Percentiles rank a stretch among this genome's conserved stretches.
Conservation (phyloP, 805 yeast genomes). For the Ogataea pini region DNA sequence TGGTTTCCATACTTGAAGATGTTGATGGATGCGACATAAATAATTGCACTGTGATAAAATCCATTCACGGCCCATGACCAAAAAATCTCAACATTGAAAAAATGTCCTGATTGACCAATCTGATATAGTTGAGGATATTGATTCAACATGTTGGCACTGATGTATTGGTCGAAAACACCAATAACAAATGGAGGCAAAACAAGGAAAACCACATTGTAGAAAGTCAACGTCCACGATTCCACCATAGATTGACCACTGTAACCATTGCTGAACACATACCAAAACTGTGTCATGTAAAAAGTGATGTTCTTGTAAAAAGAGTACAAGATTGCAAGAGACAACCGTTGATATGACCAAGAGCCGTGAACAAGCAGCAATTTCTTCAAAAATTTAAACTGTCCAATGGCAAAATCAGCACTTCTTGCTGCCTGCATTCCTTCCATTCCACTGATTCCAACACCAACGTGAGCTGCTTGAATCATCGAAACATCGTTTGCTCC, state of each 20-base stretch:
- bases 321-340: constrained; percentile 87
- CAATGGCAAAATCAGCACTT: constrained; percentile 95
- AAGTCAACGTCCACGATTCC: constrained; percentile 97
- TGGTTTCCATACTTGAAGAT: constrained; percentile 71
- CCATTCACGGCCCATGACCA: constrained; percentile 99
- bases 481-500: constrained; percentile 99
- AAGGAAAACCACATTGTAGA: constrained; percentile 91
- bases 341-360: constrained; percentile 95
- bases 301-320: constrained; percentile 96
- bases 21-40: constrained; percentile 69
- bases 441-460: constrained; percentile 98
- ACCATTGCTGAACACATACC: constrained; percentile 92
- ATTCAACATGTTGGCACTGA: constrained; percentile 83
- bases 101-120: constrained; percentile 84
- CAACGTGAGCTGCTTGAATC: constrained; percentile 99
- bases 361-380: constrained; percentile 92
- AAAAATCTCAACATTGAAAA: constrained; percentile 86
- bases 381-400: constrained; percentile 85
- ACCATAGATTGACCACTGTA: constrained; percentile 94
- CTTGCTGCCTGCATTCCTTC: constrained; percentile 99
- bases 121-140: constrained; percentile 92
- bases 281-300: constrained; percentile 95
- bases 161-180: constrained; percentile 96
- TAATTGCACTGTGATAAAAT: constrained; percentile 86
- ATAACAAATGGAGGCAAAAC: constrained; percentile 94